These are phyloP conservation scores for Suillus lakei DNA, from an alignment of 768 basidiomycete genomes.

Conservation along the genomic window DNA sequence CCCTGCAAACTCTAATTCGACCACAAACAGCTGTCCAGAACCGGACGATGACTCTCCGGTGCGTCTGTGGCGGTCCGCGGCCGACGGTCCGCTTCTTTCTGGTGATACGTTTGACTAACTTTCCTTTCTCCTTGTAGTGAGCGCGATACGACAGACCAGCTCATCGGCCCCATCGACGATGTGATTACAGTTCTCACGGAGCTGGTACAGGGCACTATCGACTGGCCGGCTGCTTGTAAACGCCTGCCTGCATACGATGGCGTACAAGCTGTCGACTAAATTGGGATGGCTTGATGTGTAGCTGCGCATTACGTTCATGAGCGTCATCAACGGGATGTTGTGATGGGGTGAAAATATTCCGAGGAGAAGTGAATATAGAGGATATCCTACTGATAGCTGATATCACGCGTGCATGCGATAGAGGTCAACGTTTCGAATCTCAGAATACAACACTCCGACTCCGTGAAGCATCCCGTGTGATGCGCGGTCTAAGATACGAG, in stretches of 20 bases:
- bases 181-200: constrained; percentile 82
- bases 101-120: constrained; percentile 8
- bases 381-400: constrained; percentile 12
- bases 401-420: background rate
- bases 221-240: constrained; percentile 78
- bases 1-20: constrained; percentile 9
- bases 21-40: constrained; percentile 77
- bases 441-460: constrained; percentile 2
- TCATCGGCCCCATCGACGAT: constrained; percentile 89
- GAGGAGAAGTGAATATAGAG: constrained; percentile 19
- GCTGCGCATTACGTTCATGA: background rate
- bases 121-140: constrained; percentile 55
- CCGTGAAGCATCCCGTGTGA: constrained; percentile 1
- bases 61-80: constrained; percentile 35
- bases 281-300: background rate
- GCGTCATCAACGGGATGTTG: constrained; percentile 3
- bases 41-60: constrained; percentile 93
- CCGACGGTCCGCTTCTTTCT: constrained; percentile 4
- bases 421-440: background rate
- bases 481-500: constrained; percentile 1
- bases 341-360: constrained; percentile 13
- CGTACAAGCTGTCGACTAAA: constrained; percentile 76
- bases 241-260: constrained; percentile 84
- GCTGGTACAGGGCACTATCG: constrained; percentile 73
- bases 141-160: constrained; percentile 91